Evolutionary conservation across 331 rosid species (phyloP).

Genomic region (Malus hybrid): DNA sequence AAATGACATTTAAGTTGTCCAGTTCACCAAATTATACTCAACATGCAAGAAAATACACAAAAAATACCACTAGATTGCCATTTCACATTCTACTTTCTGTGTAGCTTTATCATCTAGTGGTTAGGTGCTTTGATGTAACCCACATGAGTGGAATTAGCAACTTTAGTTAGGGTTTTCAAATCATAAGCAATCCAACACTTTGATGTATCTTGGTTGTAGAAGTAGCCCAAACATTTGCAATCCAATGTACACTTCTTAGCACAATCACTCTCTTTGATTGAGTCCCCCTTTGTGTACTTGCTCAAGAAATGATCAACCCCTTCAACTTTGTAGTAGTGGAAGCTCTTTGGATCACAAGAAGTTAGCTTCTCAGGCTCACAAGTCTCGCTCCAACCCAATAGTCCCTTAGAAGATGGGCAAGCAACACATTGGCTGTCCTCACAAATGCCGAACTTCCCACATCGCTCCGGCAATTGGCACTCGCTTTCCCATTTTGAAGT

Average conservation of each 20-base stretch:
- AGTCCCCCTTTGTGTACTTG: constrained; percentile 37
- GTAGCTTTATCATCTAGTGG: not conserved
- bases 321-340: constrained; percentile 30
- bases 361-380: constrained; percentile 36
- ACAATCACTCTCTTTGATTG: constrained; percentile 28
- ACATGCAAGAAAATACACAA: too few relatives aligned
- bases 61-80: too few relatives aligned
- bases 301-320: constrained; percentile 15
- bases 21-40: too few relatives aligned
- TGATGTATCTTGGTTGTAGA: constrained; percentile 39
- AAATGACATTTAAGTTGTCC: too few relatives aligned
- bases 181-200: constrained; percentile 70
- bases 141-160: constrained; percentile 39
- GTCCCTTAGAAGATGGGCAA: constrained; percentile 46
- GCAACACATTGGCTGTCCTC: constrained; percentile 61
- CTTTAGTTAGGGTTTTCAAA: constrained; percentile 44
- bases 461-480: constrained; percentile 54
- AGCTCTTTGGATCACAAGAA: constrained; percentile 30
- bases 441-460: constrained; percentile 51
- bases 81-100: too few relatives aligned
- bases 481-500: constrained; percentile 25
- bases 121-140: constrained; percentile 60
- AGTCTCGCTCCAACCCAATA: constrained; percentile 51
- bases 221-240: constrained; percentile 50
- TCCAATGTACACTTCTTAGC: constrained; percentile 44